These are phyloP conservation scores for Nidularia pulvinata DNA, from an alignment of 768 basidiomycete genomes.

Conservation along the genomic window DNA sequence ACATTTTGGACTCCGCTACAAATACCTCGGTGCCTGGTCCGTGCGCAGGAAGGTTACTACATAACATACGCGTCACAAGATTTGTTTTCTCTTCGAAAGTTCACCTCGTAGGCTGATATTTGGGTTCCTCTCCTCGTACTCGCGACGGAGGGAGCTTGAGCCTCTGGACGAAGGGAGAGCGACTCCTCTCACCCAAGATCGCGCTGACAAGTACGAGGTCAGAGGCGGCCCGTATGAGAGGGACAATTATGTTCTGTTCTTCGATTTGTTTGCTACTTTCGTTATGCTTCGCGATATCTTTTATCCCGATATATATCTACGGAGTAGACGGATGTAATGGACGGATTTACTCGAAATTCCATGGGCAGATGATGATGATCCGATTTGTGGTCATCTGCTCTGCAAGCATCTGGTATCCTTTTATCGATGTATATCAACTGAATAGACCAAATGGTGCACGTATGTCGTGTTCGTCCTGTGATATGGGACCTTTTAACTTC, in stretches of 20 bases:
- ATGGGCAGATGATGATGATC: no score
- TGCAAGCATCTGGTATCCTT: no score
- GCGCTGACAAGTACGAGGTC: slow-evolving; percentile 41
- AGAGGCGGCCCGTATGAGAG: slow-evolving; percentile 69
- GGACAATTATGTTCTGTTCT: slow-evolving; percentile 23
- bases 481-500: no score
- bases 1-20: slow-evolving; percentile 13
- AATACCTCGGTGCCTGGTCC: slow-evolving; percentile 36
- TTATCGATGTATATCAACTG: no score
- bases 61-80: neutral
- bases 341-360: no score
- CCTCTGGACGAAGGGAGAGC: slow-evolving; percentile 55
- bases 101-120: slow-evolving; percentile 75
- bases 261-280: no score
- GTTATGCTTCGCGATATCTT: no score
- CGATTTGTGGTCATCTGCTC: no score
- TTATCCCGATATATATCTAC: no score
- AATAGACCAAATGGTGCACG: no score
- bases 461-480: no score
- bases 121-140: slow-evolving; percentile 46
- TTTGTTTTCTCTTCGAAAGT: slow-evolving; percentile 54
- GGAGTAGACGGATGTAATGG: no score
- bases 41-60: slow-evolving; percentile 36
- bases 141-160: slow-evolving; percentile 54
- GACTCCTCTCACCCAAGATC: slow-evolving; percentile 69